A percentile compares a stretch with the other conserved stretches of the same genome.
phyloP scores from a whole-genome alignment of 495 filamentous ascomycete genomes.

The Neurospora sp. region DNA sequence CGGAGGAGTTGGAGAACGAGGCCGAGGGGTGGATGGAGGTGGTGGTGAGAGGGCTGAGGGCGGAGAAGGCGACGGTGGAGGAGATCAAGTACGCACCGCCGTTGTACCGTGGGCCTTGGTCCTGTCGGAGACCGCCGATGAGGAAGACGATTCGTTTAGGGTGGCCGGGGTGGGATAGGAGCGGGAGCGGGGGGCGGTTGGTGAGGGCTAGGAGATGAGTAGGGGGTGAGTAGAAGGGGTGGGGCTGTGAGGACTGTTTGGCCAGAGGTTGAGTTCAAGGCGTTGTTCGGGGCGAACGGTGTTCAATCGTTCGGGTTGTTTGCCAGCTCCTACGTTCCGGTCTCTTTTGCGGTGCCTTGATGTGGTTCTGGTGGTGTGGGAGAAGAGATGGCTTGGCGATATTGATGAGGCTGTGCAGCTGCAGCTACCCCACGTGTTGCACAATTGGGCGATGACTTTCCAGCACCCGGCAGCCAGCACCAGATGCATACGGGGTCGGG shows the following conservation, averaged over 20 bases:
- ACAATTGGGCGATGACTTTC: no score
- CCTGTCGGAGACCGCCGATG: neutral
- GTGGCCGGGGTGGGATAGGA: neutral
- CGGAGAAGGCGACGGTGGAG: neutral
- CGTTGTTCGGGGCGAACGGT: neutral
- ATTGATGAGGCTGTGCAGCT: no score
- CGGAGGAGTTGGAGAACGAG: neutral
- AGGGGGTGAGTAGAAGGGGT: no score
- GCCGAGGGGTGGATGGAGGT: neutral
- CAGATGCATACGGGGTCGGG: no score
- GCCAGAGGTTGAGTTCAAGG: neutral
- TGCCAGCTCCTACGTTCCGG: neutral
- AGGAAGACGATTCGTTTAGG: neutral
- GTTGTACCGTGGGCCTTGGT: neutral
- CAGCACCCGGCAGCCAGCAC: no score
- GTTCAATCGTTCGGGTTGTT: fast-evolving
- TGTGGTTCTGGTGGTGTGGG: neutral
- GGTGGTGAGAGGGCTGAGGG: neutral
- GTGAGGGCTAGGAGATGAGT: neutral
- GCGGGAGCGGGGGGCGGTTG: neutral
- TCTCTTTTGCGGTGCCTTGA: neutral
- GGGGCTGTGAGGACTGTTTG: neutral
- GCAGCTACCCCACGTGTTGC: no score
- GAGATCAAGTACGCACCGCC: neutral
- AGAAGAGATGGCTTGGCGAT: no score